These are phyloP conservation scores for Calamus simplicifolius DNA, from an alignment of 176 grass and related monocot genomes.

Conservation along the genomic window DNA sequence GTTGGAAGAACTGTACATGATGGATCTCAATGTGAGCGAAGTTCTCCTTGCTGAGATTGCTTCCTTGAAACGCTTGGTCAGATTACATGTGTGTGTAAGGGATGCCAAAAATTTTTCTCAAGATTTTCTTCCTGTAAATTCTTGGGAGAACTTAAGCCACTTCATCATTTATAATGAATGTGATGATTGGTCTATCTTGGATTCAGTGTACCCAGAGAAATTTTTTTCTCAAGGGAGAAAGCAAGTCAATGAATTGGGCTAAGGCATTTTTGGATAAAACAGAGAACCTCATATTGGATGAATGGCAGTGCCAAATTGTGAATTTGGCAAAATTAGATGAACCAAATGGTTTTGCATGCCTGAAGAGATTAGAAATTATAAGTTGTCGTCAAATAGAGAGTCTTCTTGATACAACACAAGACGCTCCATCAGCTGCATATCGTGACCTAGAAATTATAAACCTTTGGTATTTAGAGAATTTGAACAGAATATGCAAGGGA, in stretches of 20 bases:
- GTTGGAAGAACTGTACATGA: conserved; percentile 20
- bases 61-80: neutral
- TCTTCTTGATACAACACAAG: conserved; percentile 1
- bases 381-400: conserved; percentile 7
- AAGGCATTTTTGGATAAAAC: conserved; percentile 3
- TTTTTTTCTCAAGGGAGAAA: conserved; percentile 13
- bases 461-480: conserved; percentile 5
- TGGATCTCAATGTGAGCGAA: neutral
- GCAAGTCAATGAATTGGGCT: neutral
- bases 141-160: neutral
- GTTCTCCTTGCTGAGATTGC: conserved; percentile 13
- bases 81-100: conserved; percentile 21
- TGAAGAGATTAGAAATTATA: conserved; percentile 15
- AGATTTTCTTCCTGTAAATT: neutral
- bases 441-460: conserved; percentile 9
- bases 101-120: conserved; percentile 1
- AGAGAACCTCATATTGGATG: conserved; percentile 9
- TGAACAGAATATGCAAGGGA: conserved; percentile 7
- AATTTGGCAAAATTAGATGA: neutral
- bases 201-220: neutral
- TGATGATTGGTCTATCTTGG: neutral
- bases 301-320: neutral
- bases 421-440: neutral
- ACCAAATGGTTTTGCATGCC: neutral
- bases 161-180: conserved; percentile 17